These are phyloP conservation scores for Termitomyces sp. DNA, from an alignment of 1,284 basidiomycete genomes.

Conservation along the genomic window DNA sequence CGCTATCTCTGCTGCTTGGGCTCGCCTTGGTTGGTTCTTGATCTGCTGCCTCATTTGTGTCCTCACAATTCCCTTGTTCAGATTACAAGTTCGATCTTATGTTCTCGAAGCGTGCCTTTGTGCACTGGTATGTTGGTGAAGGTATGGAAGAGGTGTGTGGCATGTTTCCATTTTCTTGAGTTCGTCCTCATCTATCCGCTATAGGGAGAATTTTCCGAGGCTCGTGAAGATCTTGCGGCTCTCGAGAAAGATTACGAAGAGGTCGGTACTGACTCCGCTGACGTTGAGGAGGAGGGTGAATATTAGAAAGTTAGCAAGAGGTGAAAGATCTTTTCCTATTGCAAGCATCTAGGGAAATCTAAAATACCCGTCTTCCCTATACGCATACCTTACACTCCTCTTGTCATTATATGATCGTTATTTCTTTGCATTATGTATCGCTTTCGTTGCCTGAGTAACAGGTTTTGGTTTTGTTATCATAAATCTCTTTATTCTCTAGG, in stretches of 20 bases:
- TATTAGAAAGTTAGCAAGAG: constrained; percentile 42
- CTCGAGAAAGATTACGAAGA: constrained; percentile 97
- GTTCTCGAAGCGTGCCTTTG: constrained; percentile 95
- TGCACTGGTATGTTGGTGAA: constrained; percentile 98
- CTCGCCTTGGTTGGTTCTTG: constrained; percentile 64
- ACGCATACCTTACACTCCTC: constrained; percentile 13
- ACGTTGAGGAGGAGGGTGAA: constrained; percentile 76
- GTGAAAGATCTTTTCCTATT: constrained; percentile 13
- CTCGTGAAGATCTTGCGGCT: constrained; percentile 94
- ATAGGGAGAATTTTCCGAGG: constrained; percentile 94
- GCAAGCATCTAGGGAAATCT: constrained; percentile 10
- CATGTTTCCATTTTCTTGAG: not conserved
- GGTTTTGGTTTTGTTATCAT: constrained; percentile 10
- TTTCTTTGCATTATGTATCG: constrained; percentile 14
- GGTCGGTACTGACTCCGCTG: constrained; percentile 89
- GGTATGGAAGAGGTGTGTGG: constrained; percentile 87
- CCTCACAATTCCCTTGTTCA: constrained; percentile 15
- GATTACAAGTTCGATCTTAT: constrained; percentile 99
- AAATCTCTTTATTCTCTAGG: constrained; percentile 5
- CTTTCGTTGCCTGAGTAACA: constrained; percentile 12
- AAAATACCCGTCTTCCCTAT: constrained; percentile 18
- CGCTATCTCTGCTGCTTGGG: constrained; percentile 93
- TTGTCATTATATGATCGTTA: constrained; percentile 7
- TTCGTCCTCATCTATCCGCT: constrained; percentile 6
- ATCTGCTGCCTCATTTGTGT: not conserved